These are phyloP conservation scores for Calocybe indica DNA, from an alignment of 768 basidiomycete species.

Conservation along the genomic window DNA sequence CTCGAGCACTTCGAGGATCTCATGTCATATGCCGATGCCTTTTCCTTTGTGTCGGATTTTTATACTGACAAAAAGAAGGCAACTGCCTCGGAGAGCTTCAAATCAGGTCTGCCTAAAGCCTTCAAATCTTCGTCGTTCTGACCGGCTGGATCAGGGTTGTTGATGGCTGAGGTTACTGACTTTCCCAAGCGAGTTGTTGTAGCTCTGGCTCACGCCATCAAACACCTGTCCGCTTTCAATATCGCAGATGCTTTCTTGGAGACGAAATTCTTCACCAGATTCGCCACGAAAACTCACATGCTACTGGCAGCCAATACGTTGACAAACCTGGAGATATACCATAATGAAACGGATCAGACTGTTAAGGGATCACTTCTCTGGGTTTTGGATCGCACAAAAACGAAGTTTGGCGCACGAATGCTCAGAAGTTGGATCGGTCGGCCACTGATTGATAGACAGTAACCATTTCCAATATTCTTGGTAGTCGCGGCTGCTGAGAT, in stretches of 20 bases:
- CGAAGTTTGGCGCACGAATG: conserved; percentile 82
- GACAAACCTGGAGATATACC: conserved; percentile 87
- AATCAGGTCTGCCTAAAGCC: conserved; percentile 28
- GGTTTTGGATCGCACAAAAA: conserved; percentile 83
- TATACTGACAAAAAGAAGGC: conserved; percentile 47
- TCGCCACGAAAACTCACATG: conserved; percentile 79
- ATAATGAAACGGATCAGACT: conserved; percentile 79
- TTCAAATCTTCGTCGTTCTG: conserved; percentile 2
- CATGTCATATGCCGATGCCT: conserved; percentile 65
- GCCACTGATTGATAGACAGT: conserved; percentile 75
- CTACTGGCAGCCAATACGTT: conserved; percentile 84
- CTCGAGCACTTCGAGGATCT: conserved; percentile 52
- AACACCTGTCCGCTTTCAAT: conserved; percentile 66
- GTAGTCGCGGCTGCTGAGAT: background rate
- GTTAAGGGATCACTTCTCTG: conserved; percentile 74
- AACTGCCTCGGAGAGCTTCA: conserved; percentile 37
- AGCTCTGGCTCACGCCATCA: conserved; percentile 67
- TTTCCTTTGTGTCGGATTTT: conserved; percentile 57
- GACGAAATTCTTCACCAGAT: conserved; percentile 72
- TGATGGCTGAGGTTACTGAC: conserved; percentile 55
- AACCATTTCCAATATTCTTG: conserved; percentile 10
- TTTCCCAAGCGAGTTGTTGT: conserved; percentile 69
- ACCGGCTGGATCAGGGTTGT: conserved; percentile 36
- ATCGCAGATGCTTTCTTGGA: conserved; percentile 77
- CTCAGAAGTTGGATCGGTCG: conserved; percentile 83